Evolutionary conservation across 1,284 basidiomycete species (phyloP).

Genomic region (Inonotus hispidus): DNA sequence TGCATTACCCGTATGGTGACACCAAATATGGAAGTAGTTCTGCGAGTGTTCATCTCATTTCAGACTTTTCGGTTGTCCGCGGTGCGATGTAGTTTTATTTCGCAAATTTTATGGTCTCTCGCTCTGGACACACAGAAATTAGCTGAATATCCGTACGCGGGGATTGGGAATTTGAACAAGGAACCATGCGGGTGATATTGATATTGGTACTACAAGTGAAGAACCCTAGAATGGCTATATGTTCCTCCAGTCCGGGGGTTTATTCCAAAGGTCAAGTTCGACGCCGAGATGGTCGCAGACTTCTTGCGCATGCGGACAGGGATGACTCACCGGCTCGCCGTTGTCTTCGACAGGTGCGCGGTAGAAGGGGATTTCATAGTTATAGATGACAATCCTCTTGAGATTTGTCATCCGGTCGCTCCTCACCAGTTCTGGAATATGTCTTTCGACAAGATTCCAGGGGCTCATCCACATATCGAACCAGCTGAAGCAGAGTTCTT

Average conservation of each 20-base stretch:
- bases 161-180: neutral
- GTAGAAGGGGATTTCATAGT: slow-evolving; percentile 16
- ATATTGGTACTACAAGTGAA: no score
- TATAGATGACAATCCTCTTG: slow-evolving; percentile 12
- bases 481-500: slow-evolving; percentile 17
- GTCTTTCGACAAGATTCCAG: slow-evolving; percentile 14
- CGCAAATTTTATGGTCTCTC: neutral
- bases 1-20: neutral
- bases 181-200: no score
- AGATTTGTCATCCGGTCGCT: slow-evolving; percentile 1
- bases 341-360: slow-evolving; percentile 3
- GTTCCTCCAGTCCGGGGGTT: slow-evolving; percentile 16
- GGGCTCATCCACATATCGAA: slow-evolving; percentile 19
- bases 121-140: no score
- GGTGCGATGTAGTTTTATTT: no score
- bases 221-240: neutral
- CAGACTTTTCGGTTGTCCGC: no score
- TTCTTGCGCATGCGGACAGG: slow-evolving; percentile 12
- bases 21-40: no score
- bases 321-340: slow-evolving; percentile 10
- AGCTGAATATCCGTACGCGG: no score
- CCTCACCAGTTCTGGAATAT: slow-evolving; percentile 8
- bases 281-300: slow-evolving; percentile 2
- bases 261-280: slow-evolving; percentile 14
- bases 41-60: no score